Conservation (phyloP, 768 basidiomycete genomes). For the Suillus fuscotomentosus region DNA sequence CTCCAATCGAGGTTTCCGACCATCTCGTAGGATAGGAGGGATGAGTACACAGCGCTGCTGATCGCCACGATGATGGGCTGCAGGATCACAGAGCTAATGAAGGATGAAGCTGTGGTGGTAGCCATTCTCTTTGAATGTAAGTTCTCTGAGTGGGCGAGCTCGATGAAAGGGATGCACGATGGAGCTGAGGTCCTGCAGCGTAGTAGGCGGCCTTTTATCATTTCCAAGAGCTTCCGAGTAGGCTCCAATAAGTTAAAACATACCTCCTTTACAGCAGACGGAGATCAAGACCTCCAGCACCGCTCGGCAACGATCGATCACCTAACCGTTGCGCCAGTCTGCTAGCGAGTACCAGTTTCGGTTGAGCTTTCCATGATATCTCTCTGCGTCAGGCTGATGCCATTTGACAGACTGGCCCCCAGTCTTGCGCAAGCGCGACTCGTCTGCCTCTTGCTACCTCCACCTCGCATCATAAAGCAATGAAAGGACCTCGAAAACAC, state of each 20-base stretch:
- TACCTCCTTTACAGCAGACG: too few species aligned
- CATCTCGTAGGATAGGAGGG: neutral
- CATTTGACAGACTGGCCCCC: too few species aligned
- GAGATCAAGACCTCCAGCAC: too few species aligned
- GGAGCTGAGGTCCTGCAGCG: too few species aligned
- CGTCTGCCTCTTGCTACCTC: neutral
- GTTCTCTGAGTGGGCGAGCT: neutral
- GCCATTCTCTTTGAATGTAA: neutral
- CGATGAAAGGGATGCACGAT: too few species aligned
- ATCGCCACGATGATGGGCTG: neutral
- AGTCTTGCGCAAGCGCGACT: too few species aligned
- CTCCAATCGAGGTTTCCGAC: neutral
- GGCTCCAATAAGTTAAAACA: too few species aligned
- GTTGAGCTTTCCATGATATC: too few species aligned
- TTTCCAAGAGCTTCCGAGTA: too few species aligned
- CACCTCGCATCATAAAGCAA: neutral
- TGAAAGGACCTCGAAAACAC: neutral
- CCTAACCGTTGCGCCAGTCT: neutral
- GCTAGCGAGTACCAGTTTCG: neutral
- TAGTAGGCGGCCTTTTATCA: too few species aligned
- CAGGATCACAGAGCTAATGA: neutral
- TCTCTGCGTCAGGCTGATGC: too few species aligned
- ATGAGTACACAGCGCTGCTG: neutral
- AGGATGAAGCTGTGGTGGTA: neutral
- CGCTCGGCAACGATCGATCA: too few species aligned